Percentiles rank a stretch among this genome's conserved stretches.
These are phyloP conservation scores for Coffea humblotiana DNA, from an alignment of 305 asterid species.

Conservation along the genomic window DNA sequence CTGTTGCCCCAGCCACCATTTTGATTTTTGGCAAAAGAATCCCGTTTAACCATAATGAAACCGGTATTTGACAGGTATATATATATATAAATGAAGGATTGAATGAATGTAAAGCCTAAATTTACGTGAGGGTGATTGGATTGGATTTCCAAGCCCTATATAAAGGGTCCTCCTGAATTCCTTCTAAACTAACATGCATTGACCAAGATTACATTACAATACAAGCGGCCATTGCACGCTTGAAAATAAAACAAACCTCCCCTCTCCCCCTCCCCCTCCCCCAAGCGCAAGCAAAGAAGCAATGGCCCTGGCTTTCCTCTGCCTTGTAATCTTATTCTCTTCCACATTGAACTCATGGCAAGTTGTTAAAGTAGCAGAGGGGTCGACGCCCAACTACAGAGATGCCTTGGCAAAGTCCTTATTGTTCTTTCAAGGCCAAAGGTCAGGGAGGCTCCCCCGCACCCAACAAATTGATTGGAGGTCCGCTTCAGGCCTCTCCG, in stretches of 20 bases:
- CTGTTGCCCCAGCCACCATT: not conserved
- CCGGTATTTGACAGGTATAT: not conserved
- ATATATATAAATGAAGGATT: not conserved
- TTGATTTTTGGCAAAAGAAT: not conserved
- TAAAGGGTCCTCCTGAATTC: constrained; percentile 12
- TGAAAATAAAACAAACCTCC: not conserved
- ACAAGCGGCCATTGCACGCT: not conserved
- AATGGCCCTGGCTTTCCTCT: constrained; percentile 26
- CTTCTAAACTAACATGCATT: not conserved
- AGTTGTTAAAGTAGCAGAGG: constrained; percentile 26
- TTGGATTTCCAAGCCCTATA: constrained; percentile 33
- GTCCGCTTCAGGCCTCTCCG: constrained; percentile 61
- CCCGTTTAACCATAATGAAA: not conserved
- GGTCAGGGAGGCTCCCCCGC: constrained; percentile 67
- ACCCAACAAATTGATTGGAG: constrained; percentile 63
- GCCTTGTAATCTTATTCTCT: constrained; percentile 25
- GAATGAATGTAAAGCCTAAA: constrained; percentile 46
- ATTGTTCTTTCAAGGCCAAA: constrained; percentile 82
- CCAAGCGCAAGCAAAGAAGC: not conserved
- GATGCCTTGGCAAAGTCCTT: constrained; percentile 86
- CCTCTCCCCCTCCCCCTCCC: no score
- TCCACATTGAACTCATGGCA: constrained; percentile 21
- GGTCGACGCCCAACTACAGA: constrained; percentile 44
- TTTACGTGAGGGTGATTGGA: constrained; percentile 38
- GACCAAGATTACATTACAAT: not conserved